Evolutionary conservation across 106 monocot species (phyloP).

Genomic region (Phalaenopsis equestris): DNA sequence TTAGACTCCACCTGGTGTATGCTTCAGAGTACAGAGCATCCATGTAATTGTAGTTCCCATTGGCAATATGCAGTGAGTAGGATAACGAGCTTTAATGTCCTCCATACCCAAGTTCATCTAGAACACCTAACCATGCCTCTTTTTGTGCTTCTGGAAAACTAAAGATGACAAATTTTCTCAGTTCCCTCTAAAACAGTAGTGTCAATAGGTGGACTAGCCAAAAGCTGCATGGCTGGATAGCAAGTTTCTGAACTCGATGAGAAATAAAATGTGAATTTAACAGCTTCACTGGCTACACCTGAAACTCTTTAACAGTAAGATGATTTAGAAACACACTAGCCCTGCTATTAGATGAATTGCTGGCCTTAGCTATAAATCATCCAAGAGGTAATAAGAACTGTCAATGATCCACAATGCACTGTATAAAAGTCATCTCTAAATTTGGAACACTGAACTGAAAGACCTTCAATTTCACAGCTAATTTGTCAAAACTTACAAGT

Average conservation of each 20-base stretch:
- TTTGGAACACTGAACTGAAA: not conserved
- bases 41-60: too few species aligned
- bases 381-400: not conserved
- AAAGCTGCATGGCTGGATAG: not conserved
- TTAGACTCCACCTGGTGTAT: too few species aligned
- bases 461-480: not conserved
- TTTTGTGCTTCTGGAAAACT: too few species aligned
- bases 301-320: not conserved
- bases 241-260: not conserved
- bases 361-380: not conserved
- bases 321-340: not conserved
- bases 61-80: too few species aligned
- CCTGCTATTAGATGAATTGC: not conserved
- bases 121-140: too few species aligned
- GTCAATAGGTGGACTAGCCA: too few species aligned
- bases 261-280: not conserved
- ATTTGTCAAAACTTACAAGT: not conserved
- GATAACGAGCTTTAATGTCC: too few species aligned
- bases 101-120: too few species aligned
- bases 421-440: not conserved
- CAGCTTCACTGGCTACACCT: constrained; percentile 3
- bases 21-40: too few species aligned
- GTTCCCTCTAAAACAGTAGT: too few species aligned
- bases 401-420: not conserved
- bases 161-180: too few species aligned